phyloP scores from a whole-genome alignment of 1,139 yeast genomes.

The Groenewaldozyma sp. region DNA sequence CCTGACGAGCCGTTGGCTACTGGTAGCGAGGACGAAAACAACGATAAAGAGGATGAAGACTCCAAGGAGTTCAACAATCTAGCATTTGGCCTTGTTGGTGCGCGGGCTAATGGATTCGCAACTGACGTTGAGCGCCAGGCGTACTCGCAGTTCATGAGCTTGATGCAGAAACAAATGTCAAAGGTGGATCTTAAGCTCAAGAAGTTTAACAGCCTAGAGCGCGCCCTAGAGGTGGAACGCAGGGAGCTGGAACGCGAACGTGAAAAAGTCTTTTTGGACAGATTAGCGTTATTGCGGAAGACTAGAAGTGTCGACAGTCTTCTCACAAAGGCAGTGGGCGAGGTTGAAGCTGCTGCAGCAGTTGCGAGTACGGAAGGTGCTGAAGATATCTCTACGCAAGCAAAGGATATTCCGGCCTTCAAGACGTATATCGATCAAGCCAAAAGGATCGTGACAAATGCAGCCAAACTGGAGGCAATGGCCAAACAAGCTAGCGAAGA shows the following conservation, averaged over 20 bases:
- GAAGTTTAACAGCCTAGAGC: constrained; percentile 65
- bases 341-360: constrained; percentile 18
- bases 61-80: constrained; percentile 14
- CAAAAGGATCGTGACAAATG: constrained; percentile 15
- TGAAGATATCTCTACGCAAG: constrained; percentile 8
- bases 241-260: constrained; percentile 66
- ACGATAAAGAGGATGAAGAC: constrained; percentile 9
- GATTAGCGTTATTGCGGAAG: constrained; percentile 61
- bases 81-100: constrained; percentile 46
- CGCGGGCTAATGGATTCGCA: constrained; percentile 76
- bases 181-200: constrained; percentile 70
- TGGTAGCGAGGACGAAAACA: constrained; percentile 5
- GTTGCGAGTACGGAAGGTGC: too few relatives aligned
- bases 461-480: constrained; percentile 14
- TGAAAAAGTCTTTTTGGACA: constrained; percentile 70
- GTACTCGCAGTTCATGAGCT: constrained; percentile 41
- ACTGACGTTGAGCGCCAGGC: constrained; percentile 70
- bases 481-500: constrained; percentile 6
- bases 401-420: constrained; percentile 1
- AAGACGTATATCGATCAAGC: constrained; percentile 19
- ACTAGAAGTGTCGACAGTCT: constrained; percentile 45
- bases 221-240: constrained; percentile 68
- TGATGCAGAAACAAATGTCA: constrained; percentile 62
- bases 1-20: constrained; percentile 10
- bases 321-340: constrained; percentile 39